Evolutionary conservation across 2,329 filamentous ascomycete genomes (phyloP).

Genomic region (Epichloe sibirici): DNA sequence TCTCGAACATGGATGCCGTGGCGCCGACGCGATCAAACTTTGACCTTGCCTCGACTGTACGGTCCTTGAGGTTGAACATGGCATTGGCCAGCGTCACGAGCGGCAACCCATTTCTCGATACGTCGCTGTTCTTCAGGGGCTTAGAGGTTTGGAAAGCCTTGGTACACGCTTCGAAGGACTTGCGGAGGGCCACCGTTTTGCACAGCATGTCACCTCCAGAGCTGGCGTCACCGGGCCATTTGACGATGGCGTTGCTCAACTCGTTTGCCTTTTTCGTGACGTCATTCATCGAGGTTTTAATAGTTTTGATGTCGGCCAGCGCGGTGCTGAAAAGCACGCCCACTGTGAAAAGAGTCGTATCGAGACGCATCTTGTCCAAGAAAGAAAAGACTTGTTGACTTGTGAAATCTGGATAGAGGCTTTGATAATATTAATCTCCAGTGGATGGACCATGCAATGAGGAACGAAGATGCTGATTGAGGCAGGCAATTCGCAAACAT

Average conservation of each 20-base stretch:
- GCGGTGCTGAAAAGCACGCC: not conserved
- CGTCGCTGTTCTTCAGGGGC: not conserved
- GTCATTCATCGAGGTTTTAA: fast-evolving
- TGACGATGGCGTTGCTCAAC: not conserved
- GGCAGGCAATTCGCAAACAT: too few species aligned
- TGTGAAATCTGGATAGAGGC: too few species aligned
- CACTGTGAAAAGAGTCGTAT: not conserved
- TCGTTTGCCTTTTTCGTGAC: fast-evolving
- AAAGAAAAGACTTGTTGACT: too few species aligned
- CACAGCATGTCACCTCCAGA: not conserved
- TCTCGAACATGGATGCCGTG: not conserved
- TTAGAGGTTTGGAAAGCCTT: not conserved
- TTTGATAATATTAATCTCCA: too few species aligned
- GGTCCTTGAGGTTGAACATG: not conserved
- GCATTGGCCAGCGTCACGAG: not conserved
- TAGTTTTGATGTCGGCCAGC: not conserved
- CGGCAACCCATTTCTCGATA: not conserved
- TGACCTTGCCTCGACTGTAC: not conserved
- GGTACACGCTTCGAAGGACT: not conserved
- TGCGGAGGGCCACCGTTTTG: not conserved
- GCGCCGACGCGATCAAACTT: not conserved
- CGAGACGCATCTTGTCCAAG: not conserved
- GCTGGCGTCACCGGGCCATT: not conserved
- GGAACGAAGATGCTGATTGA: too few species aligned
- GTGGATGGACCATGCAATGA: too few species aligned